Percentiles rank a stretch among this genome's conserved stretches.
phyloP scores from a whole-genome alignment of 768 basidiomycete species.

The Rhizopogon vinicolor region DNA sequence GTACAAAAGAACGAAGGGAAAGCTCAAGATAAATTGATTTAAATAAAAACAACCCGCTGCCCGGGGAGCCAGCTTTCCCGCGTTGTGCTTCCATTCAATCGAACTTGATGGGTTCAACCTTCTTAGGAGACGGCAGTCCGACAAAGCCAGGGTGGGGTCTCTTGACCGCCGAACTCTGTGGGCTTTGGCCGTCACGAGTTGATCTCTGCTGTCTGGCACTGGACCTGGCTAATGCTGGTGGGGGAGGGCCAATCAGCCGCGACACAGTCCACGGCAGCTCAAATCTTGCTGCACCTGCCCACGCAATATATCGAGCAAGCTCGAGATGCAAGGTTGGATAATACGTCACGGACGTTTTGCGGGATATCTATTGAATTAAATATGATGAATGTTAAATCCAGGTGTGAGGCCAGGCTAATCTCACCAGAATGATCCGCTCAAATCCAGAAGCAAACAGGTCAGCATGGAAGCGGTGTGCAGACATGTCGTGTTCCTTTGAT shows the following conservation, averaged over 20 bases:
- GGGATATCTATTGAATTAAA: conserved; percentile 60
- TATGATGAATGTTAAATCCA: not conserved
- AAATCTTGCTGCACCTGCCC: conserved; percentile 60
- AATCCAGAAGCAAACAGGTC: conserved; percentile 91
- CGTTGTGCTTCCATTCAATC: conserved; percentile 18
- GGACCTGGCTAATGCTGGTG: conserved; percentile 50
- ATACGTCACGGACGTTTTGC: conserved; percentile 92
- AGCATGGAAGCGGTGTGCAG: conserved; percentile 76
- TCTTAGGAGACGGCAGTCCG: conserved; percentile 36
- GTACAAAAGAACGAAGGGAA: conserved; percentile 2
- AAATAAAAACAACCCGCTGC: not conserved
- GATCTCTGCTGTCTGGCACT: conserved; percentile 6
- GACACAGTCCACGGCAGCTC: conserved; percentile 81
- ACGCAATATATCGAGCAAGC: conserved; percentile 78
- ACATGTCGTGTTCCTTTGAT: conserved; percentile 65
- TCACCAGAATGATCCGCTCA: conserved; percentile 84
- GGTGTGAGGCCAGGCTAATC: conserved; percentile 15
- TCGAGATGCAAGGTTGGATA: conserved; percentile 95
- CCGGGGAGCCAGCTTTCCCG: not conserved
- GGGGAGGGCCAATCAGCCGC: conserved; percentile 76
- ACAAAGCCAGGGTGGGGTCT: conserved; percentile 11
- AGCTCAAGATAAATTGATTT: not conserved
- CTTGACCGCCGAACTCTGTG: conserved; percentile 21
- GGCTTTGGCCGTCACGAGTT: conserved; percentile 11
- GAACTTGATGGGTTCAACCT: conserved; percentile 40